Evolutionary conservation across 2,329 filamentous ascomycete genomes (phyloP).

Genomic region (Scedosporium apiospermum): DNA sequence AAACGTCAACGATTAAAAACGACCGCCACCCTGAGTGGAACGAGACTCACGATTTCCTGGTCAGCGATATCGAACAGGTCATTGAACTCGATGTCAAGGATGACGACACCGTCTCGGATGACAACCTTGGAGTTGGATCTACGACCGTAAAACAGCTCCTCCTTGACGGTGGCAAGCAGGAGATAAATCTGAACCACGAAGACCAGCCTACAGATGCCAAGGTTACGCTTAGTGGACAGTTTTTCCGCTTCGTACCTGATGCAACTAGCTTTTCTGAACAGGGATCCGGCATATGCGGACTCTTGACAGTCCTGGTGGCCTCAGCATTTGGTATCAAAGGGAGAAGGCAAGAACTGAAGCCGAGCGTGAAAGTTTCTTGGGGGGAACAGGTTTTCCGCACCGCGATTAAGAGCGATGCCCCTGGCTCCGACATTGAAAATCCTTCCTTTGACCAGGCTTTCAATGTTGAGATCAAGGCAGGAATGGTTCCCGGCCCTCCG

Average conservation of each 20-base stretch:
- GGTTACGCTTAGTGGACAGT: slow-evolving; percentile 26
- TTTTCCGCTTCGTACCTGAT: slow-evolving; percentile 30
- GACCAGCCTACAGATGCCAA: slow-evolving; percentile 24
- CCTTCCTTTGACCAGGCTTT: slow-evolving; percentile 36
- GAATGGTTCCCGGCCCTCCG: slow-evolving; percentile 15
- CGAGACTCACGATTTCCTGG: slow-evolving; percentile 37
- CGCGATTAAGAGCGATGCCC: slow-evolving; percentile 28
- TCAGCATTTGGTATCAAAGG: slow-evolving; percentile 31
- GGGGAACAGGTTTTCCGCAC: slow-evolving; percentile 26
- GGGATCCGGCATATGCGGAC: slow-evolving; percentile 24
- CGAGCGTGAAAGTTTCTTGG: slow-evolving; percentile 28
- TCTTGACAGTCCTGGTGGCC: slow-evolving; percentile 32
- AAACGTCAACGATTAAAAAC: slow-evolving; percentile 31
- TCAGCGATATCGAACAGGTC: slow-evolving; percentile 32
- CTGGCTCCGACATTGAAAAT: slow-evolving; percentile 37
- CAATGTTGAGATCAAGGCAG: slow-evolving; percentile 26
- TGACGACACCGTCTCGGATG: slow-evolving; percentile 29
- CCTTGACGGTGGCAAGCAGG: slow-evolving; percentile 28
- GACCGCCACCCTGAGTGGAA: slow-evolving; percentile 33
- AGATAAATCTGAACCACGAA: slow-evolving; percentile 27
- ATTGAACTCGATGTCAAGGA: slow-evolving; percentile 32
- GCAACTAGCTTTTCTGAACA: slow-evolving; percentile 19
- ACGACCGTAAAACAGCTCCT: slow-evolving; percentile 32
- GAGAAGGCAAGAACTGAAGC: slow-evolving; percentile 30
- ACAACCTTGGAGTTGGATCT: slow-evolving; percentile 31